Base-by-base conservation (phyloP, 306 rosid species). In the Crotalaria pallida region DNA sequence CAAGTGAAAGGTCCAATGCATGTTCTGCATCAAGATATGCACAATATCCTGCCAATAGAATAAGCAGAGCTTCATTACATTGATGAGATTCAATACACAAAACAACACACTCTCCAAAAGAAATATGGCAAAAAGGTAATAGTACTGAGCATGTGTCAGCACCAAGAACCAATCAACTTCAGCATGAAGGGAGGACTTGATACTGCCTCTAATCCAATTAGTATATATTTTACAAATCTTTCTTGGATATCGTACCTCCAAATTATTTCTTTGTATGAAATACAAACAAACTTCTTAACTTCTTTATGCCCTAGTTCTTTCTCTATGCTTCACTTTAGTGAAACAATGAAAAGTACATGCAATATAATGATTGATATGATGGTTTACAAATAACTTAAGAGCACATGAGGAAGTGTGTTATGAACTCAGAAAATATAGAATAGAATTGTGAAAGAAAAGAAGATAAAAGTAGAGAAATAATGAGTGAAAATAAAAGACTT, bases 21-120 rank as follows among this genome's bases (percentile, higher is more conserved):
- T 90, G 84, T 81, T 93, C 98, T 67, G 71, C 96, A 66, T 93
- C 98, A 79, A 93, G 85, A 87, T 82, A 88, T 58, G 94, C 97
- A 79, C 98, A 93, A 78, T 71, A 81, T 53, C 98, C 97, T 88
- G 90, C 83, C 82, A 45, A 74, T 58, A 77, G 63, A 34, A 74
- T 16, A 47, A 63, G 64, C 13, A 33, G 31, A 60, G 40, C 38
- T 44, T 60, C 43, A 77, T 72, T 24, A 72, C 38, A 60, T 72
- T 51, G 72, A 67, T 18, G 50, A 24, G 70, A 77, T 26, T 22
- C 67, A 27, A 34, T 47, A 44, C 7, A 27, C 27, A 50, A 51
- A n/a, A 24, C 18, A 29, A 38, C 45, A 48, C 3, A 4, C 2
- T 43, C 9, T 43, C 74, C 17, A 65, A 29, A 41, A 51, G 53